Base-by-base conservation (phyloP, 2,329 filamentous ascomycete species). In the Periconia sp. region DNA sequence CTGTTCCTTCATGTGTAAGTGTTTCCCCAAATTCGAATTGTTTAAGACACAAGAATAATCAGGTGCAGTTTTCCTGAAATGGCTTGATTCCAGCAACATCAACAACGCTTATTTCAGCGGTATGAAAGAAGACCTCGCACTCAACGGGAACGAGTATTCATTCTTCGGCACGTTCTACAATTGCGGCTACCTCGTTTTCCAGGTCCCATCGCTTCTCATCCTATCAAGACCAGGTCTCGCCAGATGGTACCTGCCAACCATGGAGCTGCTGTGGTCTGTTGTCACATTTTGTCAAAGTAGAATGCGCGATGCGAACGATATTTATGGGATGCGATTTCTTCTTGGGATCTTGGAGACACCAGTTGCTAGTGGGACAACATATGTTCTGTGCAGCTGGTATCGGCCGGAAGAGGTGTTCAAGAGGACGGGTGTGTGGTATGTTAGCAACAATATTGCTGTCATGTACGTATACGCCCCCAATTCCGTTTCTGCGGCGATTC, bases 111-210 rank as follows among this genome's bases (percentile, higher is more conserved):
- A 73, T 31, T 71, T 78, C 6, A 70, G 70, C 6, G 70, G 71
- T 37, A 68, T 74, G 56, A 71, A 63, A 37, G 64, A 65, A 47
- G 66, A 71, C 37, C 54, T 71, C 2, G 50, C 60, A 5, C 62
- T 75, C n/a, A 64, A 69, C 19, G 85, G 83, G 2, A 85, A 88
- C 50, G 77, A 88, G 61, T 89, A 89, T 57, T 74, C 66, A 1
- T 59, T 71, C 1, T 72, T 72, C 48, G 66, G 69, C 40, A 77
- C 88, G 0, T 85, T 71, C 41, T 73, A 74, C 59, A 71, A 74
- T n/a, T 61, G 70, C 5, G 73, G 72, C 8, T 75, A 75, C 49
- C 64, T 75, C 14, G 68, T 75, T 14, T 74, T 73, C 37, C 73
- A 75, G 52, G 64, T 76, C 6, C 74, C 73, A 1, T 72, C 69